phyloP scores from a whole-genome alignment of 1,284 basidiomycete genomes.

The Microbotryum saponariae region DNA sequence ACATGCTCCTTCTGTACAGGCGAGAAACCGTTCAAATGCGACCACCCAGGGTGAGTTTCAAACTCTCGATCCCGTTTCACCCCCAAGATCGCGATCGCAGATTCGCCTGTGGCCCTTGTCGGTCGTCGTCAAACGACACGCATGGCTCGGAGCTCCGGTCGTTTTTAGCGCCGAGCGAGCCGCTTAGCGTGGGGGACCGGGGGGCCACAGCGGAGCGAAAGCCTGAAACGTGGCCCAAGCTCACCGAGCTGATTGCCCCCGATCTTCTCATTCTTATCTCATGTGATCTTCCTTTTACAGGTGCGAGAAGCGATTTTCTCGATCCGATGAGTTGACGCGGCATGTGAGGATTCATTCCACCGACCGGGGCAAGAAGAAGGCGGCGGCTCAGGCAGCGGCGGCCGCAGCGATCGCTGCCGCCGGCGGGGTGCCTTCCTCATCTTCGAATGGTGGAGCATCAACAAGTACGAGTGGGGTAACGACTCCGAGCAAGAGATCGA shows the following conservation, averaged over 20 bases:
- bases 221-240: background rate
- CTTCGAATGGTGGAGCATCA: background rate
- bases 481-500: background rate
- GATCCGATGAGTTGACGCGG: slow-evolving; percentile 92
- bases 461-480: background rate
- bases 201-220: background rate
- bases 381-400: slow-evolving; percentile 28
- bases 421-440: background rate
- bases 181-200: background rate
- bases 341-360: slow-evolving; percentile 84
- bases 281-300: slow-evolving; percentile 36
- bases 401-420: slow-evolving; percentile 11
- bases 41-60: slow-evolving; percentile 54
- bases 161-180: no score
- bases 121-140: background rate
- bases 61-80: no score
- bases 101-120: background rate
- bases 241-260: background rate
- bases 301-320: slow-evolving; percentile 97
- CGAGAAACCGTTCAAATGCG: slow-evolving; percentile 93
- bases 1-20: no score
- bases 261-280: slow-evolving; percentile 39
- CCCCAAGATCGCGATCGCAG: background rate
- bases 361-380: slow-evolving; percentile 36
- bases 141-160: background rate